Conservation (phyloP, 495 filamentous ascomycete genomes). For the Cudoniella acicularis region DNA sequence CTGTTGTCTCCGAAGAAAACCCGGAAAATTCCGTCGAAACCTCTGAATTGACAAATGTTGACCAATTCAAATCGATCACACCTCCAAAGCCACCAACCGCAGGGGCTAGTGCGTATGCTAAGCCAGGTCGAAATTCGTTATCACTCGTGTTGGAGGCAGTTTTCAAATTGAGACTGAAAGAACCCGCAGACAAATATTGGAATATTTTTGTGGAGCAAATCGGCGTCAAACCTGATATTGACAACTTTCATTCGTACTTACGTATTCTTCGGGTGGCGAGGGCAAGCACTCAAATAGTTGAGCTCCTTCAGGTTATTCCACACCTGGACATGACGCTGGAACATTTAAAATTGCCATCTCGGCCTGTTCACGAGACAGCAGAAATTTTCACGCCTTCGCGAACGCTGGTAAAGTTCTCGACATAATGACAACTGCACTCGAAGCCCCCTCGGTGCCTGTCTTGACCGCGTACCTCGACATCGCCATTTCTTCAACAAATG, state of each 20-base stretch:
- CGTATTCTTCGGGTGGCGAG: slow-evolving; percentile 61
- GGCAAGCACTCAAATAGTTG: slow-evolving; percentile 50
- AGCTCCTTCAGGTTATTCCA: slow-evolving; percentile 51
- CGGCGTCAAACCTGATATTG: slow-evolving; percentile 61
- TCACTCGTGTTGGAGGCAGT: slow-evolving; percentile 65
- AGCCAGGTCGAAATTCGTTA: slow-evolving; percentile 63
- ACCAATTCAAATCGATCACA: neutral
- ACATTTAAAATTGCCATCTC: slow-evolving; percentile 70
- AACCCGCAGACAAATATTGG: slow-evolving; percentile 66
- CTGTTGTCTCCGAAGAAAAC: neutral
- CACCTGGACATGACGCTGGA: slow-evolving; percentile 34
- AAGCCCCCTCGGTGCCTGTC: slow-evolving; percentile 38
- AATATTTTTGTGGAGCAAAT: slow-evolving; percentile 54
- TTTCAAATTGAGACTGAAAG: slow-evolving; percentile 42
- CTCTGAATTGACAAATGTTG: neutral
- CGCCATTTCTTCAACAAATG: slow-evolving; percentile 18
- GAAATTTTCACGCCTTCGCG: slow-evolving; percentile 57
- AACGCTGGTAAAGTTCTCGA: slow-evolving; percentile 55
- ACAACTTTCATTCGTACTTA: slow-evolving; percentile 64
- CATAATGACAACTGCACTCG: slow-evolving; percentile 44
- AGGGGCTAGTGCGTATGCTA: slow-evolving; percentile 35
- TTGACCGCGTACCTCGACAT: slow-evolving; percentile 36
- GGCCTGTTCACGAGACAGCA: slow-evolving; percentile 64
- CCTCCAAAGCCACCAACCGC: neutral
- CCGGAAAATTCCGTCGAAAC: neutral